Base-by-base conservation (phyloP, 2,329 filamentous ascomycete species). In the Coniella lustricola region DNA sequence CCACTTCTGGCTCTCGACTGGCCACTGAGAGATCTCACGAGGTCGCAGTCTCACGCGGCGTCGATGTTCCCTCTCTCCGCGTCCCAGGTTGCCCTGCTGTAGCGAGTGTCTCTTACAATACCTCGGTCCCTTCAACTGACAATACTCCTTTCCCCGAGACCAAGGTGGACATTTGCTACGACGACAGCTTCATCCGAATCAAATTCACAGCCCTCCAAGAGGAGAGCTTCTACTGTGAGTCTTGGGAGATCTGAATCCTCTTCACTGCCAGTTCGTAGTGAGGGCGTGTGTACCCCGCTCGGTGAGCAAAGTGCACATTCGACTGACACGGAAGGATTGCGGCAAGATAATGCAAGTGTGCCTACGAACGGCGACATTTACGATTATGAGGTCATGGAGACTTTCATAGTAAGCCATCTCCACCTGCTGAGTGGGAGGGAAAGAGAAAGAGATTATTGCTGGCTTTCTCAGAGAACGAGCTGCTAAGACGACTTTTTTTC, bases 381-480 rank as follows among this genome's bases (percentile, higher is more conserved):
- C 63, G 55, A 66, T 46, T 75, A 75, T 56, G 70, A 75, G 54
- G 72, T 75, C 32, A 72, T 76, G 67, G 73, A 75, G 55, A 66
- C 67, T 10, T 76, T 76, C 55, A 66, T 76, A 9, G 50, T 52
- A 36, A 38, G 50, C 49, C 3, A 17, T 25, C 33, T 16, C 3
- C 14, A 7, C 2, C 10, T 12, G 8, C n/a, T 17, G 3, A 25
- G 14, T 12, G 3, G 17, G 18, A n/a, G 9, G 14, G 34, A n/a
- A 2, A 4, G 10, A 7, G 32, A n/a, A 14, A 12, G 13, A 20
- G 16, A 33, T 13, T n/a, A 1, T n/a, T n/a, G n/a, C n/a, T n/a
- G n/a, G n/a, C n/a, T n/a, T n/a, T n/a, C n/a, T n/a, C n/a, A n/a
- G n/a, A n/a, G n/a, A n/a, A n/a, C n/a, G n/a, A n/a, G n/a, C n/a